phyloP scores from a whole-genome alignment of 345 rosid species.

The Draba incana region DNA sequence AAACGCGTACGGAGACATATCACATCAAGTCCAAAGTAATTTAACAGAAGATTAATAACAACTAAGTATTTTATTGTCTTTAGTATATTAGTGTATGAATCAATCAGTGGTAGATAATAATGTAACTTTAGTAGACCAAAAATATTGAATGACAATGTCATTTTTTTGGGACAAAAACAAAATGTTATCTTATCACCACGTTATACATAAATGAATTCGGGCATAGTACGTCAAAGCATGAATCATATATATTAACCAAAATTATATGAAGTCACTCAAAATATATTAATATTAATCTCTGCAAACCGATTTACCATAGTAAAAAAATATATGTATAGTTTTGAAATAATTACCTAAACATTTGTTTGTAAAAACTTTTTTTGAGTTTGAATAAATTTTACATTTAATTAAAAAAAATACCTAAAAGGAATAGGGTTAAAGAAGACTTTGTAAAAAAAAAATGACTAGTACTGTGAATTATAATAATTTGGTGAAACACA shows the following conservation, averaged over 20 bases:
- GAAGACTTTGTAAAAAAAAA: too few species aligned
- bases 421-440: too few species aligned
- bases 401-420: too few species aligned
- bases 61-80: neutral
- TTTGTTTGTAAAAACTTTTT: too few species aligned
- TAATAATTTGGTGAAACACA: too few species aligned
- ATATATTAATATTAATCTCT: neutral
- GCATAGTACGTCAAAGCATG: constrained; percentile 16
- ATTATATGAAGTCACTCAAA: neutral
- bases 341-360: too few species aligned
- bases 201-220: constrained; percentile 11
- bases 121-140: constrained; percentile 16
- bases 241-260: constrained; percentile 29
- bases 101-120: constrained; percentile 11
- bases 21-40: constrained; percentile 33
- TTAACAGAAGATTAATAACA: constrained; percentile 6
- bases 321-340: too few species aligned
- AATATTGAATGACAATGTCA: neutral
- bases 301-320: too few species aligned
- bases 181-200: constrained; percentile 30
- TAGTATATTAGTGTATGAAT: constrained; percentile 9
- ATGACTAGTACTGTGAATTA: too few species aligned
- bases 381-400: too few species aligned
- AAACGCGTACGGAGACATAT: constrained; percentile 42
- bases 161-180: too few species aligned